These are phyloP conservation scores for Termitomyces titanicus DNA, from an alignment of 768 basidiomycete genomes.

Conservation along the genomic window DNA sequence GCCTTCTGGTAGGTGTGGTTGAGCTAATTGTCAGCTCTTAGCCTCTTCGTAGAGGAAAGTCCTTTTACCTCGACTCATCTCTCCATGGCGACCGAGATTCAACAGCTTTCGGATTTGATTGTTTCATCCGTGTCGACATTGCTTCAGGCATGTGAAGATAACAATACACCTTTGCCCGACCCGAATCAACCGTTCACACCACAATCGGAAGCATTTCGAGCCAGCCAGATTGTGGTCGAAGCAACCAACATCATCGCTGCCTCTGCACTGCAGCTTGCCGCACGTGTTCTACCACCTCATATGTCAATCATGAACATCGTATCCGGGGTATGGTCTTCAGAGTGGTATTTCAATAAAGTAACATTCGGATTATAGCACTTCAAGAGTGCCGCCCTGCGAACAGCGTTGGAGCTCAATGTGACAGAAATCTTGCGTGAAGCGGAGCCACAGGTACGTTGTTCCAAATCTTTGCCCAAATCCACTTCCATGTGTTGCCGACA, in stretches of 20 bases:
- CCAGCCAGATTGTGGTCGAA: conserved; percentile 22
- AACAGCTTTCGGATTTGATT: conserved; percentile 17
- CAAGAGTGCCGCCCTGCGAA: conserved; percentile 20
- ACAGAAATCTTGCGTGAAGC: conserved; percentile 32
- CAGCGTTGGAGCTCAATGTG: conserved; percentile 21
- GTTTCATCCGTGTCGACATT: conserved; percentile 20
- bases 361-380: conserved; percentile 17
- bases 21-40: too few species aligned
- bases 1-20: too few species aligned
- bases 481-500: neutral
- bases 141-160: conserved; percentile 19
- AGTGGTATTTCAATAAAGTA: neutral
- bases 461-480: neutral
- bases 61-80: too few species aligned
- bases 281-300: conserved; percentile 23
- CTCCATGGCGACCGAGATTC: conserved; percentile 10
- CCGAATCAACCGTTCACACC: conserved; percentile 24
- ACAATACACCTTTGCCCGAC: conserved; percentile 20
- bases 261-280: conserved; percentile 31
- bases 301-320: conserved; percentile 17
- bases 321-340: conserved; percentile 14
- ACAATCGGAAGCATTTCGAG: conserved; percentile 27
- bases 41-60: too few species aligned
- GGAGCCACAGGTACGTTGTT: conserved; percentile 22
- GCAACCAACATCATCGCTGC: conserved; percentile 27